These are phyloP conservation scores for Aspergillus jensenii DNA, from an alignment of 2,329 filamentous ascomycete species.

Conservation along the genomic window DNA sequence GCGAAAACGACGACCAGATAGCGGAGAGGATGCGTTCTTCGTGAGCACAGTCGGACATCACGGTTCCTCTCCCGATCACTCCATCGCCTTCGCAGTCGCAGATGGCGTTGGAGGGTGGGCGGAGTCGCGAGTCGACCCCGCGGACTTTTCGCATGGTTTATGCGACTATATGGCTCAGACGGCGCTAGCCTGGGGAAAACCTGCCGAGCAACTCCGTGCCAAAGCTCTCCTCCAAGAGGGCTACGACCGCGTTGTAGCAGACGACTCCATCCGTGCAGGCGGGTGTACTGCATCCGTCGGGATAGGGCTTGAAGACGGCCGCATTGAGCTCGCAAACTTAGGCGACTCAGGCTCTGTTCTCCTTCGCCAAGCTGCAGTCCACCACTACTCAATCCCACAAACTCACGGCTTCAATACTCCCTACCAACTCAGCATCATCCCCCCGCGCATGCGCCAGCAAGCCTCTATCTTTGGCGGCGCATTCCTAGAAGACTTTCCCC, in stretches of 20 bases:
- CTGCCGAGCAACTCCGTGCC: constrained; percentile 51
- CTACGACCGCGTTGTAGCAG: constrained; percentile 77
- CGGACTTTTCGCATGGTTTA: constrained; percentile 90
- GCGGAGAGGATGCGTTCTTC: constrained; percentile 96
- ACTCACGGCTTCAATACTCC: constrained; percentile 98
- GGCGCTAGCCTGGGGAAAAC: constrained; percentile 58
- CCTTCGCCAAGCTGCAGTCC: constrained; percentile 79
- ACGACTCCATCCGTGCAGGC: constrained; percentile 72
- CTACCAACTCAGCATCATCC: constrained; percentile 88
- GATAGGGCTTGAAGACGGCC: constrained; percentile 70
- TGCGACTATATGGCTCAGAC: constrained; percentile 89
- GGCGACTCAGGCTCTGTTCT: constrained; percentile 94
- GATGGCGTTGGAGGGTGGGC: constrained; percentile 97
- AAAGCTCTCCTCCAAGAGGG: constrained; percentile 75
- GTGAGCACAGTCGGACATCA: constrained; percentile 74
- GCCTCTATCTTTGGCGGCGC: constrained; percentile 80
- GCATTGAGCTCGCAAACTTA: constrained; percentile 84
- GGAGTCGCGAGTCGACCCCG: constrained; percentile 87
- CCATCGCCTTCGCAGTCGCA: constrained; percentile 80
- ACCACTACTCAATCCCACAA: constrained; percentile 79
- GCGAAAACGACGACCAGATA: constrained; percentile 67
- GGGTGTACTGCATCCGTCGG: constrained; percentile 93
- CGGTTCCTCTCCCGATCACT: constrained; percentile 16
- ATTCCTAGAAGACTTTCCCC: constrained; percentile 78
- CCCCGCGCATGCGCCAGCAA: constrained; percentile 73